Evolutionary conservation across 768 basidiomycete species (phyloP).

Genomic region (Suillus lakei): DNA sequence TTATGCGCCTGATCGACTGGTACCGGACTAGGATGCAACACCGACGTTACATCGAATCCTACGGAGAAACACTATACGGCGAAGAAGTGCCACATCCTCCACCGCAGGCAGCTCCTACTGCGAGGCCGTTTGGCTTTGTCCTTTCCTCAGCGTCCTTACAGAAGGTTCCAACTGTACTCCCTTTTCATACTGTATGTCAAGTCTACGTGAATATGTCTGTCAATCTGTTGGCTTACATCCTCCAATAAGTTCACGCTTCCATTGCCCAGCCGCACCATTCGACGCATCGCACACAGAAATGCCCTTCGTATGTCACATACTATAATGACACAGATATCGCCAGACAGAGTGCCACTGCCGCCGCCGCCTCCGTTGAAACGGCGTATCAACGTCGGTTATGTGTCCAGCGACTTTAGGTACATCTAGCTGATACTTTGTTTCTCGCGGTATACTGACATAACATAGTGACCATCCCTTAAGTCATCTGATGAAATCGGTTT

Average conservation of each 20-base stretch:
- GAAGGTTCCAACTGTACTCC: slow-evolving; percentile 46
- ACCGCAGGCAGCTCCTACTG: slow-evolving; percentile 12
- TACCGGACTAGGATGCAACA: slow-evolving; percentile 47
- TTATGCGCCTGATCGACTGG: slow-evolving; percentile 51
- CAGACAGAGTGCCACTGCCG: slow-evolving; percentile 43
- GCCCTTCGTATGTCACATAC: slow-evolving; percentile 50
- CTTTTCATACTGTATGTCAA: slow-evolving; percentile 51
- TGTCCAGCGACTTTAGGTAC: slow-evolving; percentile 53
- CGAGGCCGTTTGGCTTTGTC: slow-evolving; percentile 24
- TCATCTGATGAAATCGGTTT: slow-evolving; percentile 57
- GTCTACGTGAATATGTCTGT: not conserved
- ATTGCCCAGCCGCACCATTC: slow-evolving; percentile 43
- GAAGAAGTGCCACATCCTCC: slow-evolving; percentile 16
- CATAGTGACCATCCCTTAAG: slow-evolving; percentile 54
- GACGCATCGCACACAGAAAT: slow-evolving; percentile 52
- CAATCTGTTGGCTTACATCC: not conserved
- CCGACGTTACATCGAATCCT: slow-evolving; percentile 44
- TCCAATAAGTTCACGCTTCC: slow-evolving; percentile 49
- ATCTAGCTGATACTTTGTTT: slow-evolving; percentile 12
- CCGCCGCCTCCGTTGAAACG: slow-evolving; percentile 44
- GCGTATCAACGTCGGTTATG: slow-evolving; percentile 51
- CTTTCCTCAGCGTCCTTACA: slow-evolving; percentile 32
- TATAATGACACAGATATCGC: slow-evolving; percentile 46
- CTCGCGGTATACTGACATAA: not conserved
- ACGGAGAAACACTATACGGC: slow-evolving; percentile 33